Evolutionary conservation across 164 flowering plant species (phyloP), one percentile per base, ranked within the genome.

Genomic region (Saururus chinensis): DNA sequence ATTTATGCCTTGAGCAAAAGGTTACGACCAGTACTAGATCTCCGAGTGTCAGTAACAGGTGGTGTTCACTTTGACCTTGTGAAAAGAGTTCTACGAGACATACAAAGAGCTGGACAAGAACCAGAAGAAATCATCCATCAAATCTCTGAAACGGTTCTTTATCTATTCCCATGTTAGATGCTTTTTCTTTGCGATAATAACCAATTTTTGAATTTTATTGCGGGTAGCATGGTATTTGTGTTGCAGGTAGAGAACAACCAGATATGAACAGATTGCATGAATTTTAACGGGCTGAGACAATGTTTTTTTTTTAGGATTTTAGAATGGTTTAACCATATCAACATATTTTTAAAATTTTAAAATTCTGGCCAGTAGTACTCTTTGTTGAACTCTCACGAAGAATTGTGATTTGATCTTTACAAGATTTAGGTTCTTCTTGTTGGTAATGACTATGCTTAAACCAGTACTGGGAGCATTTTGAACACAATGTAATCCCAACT

Each of bases 11-110:
- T 95, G 76, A 91, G 88, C 74, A 96, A 88, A 75, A 88, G 68
- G 66, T 70, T 93, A 73, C 80, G 97, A 20, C 85, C 93, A 61
- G 64, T 83, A 8, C 66, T 95, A 61, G 97, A 91, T 65, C 93
- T 91, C 61, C 81, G 88, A 53, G 85, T 91, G 58, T 95, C 99
- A 55, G 89, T 91, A 54, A 95, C 86, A 13, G 97, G 97, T 65
- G 99, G 97, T 21, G 92, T 95, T 63, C 97, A 95, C 74, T 88
- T 91, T 75, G 99, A 95, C 62, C 96, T 95, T 64, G 99, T 95
- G 26, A 95, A 88, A 79, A 76, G 97, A 66, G 96, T 95, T 69
- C 70, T 95, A 26, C 71, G 99, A 62, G 99, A 91, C 69, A 91
- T 95, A 71, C 97, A 95, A 60, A 92, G 99, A 61, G 99, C 95